phyloP scores from a whole-genome alignment of 1,139 yeast genomes.

The Saccharomyces hybrid region DNA sequence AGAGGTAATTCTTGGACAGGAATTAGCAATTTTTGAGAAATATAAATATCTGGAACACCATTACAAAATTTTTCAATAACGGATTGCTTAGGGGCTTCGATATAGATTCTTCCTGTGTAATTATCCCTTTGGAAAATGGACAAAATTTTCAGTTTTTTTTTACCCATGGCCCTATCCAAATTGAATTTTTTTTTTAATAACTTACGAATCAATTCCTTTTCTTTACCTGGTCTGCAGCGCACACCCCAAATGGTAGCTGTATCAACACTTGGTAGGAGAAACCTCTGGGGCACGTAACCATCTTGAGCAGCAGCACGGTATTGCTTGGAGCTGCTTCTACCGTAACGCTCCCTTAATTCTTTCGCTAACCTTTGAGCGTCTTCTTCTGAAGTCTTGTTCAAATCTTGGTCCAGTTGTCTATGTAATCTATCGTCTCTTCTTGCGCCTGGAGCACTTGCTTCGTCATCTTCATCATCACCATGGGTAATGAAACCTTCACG shows the following conservation, averaged over 20 bases:
- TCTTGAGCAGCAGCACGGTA: slow-evolving; percentile 79
- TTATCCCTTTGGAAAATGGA: slow-evolving; percentile 96
- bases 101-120: slow-evolving; percentile 81
- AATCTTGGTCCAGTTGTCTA: slow-evolving; percentile 82
- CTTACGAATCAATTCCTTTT: slow-evolving; percentile 81
- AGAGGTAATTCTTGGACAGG: slow-evolving; percentile 96
- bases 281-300: slow-evolving; percentile 82
- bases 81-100: slow-evolving; percentile 89
- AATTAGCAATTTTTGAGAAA: slow-evolving; percentile 73
- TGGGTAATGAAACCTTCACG: slow-evolving; percentile 68
- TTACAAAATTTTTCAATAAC: slow-evolving; percentile 83
- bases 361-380: slow-evolving; percentile 94
- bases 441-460: slow-evolving; percentile 40
- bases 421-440: slow-evolving; percentile 57
- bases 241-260: slow-evolving; percentile 97
- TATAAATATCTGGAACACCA: slow-evolving; percentile 76
- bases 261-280: slow-evolving; percentile 88
- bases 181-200: slow-evolving; percentile 65
- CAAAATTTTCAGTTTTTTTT: slow-evolving; percentile 57
- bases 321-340: slow-evolving; percentile 72
- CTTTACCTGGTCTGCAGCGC: slow-evolving; percentile 87
- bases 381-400: slow-evolving; percentile 85
- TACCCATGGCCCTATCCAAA: slow-evolving; percentile 36
- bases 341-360: slow-evolving; percentile 84
- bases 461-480: slow-evolving; percentile 56